Base-by-base conservation (phyloP, 495 filamentous ascomycete species). In the Podospora pseudopauciseta region DNA sequence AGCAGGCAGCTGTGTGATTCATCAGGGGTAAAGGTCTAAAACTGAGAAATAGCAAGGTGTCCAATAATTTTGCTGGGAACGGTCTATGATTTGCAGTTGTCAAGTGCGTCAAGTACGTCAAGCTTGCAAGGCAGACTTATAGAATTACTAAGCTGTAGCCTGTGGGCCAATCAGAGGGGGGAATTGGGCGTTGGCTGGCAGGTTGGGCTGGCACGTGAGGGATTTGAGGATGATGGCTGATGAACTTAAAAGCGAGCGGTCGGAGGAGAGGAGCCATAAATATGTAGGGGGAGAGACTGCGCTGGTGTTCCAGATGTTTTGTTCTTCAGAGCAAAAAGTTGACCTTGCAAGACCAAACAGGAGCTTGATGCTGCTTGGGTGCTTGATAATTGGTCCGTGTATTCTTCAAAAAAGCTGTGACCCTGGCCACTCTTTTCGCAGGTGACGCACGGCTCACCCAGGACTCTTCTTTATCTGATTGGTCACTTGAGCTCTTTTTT, bases 71-170 rank as follows among this genome's bases (percentile, higher is more conserved):
- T 16, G 13, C 39, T 49, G 1, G 39, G 39, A 49, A 16, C 9
- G 13, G 39, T 49, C 39, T 3, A 49, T 49, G 39, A 49, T 49
- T 49, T 16, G 39, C 39, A 49, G 39, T 18, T 13, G 39, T 49
- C 5, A 49, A 49, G 39, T 49, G 39, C 39, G 9, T 49, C 39
- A 49, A 49, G 7, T 11, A 11, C 39, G 30, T 32, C 30, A 32
- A 32, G 30, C 30, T 32, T 34, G 65, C 73, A 62, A 73, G 73
- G 74, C 74, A 75, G 73, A 73, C 67, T 73, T 27, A 6, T 5
- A 15, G 23, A 57, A 71, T 75, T 72, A 65, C 65, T 72, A 57
- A 76, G 65, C 67, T 34, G 13, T 15, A 2, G 26, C 2, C 4
- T 7, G 9, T 20, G 5, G 3, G 60, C 72, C 73, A 76, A 75